phyloP scores from a whole-genome alignment of 2,329 filamentous ascomycete species.

The Fusarium fracticaudum region DNA sequence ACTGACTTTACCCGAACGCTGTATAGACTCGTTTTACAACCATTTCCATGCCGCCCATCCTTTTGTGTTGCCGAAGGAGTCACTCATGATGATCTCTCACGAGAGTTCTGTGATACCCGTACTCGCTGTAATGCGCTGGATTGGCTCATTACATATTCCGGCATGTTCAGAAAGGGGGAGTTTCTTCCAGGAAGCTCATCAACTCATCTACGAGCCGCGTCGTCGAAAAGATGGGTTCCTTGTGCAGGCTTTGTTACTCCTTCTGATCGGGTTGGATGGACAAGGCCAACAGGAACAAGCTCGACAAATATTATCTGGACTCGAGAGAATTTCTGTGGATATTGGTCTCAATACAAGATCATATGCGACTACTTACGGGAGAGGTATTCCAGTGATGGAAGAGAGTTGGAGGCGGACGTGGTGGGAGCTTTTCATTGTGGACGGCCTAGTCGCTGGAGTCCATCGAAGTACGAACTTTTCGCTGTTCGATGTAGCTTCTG shows the following conservation, averaged over 20 bases:
- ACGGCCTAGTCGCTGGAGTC: conserved; percentile 85
- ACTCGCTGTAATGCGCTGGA: conserved; percentile 64
- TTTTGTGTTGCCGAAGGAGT: conserved; percentile 64
- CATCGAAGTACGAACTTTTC: conserved; percentile 76
- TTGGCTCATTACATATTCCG: conserved; percentile 66
- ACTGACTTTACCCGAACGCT: conserved; percentile 59
- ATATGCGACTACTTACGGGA: conserved; percentile 72
- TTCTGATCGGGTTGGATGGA: conserved; percentile 82
- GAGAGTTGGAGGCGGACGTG: conserved; percentile 90
- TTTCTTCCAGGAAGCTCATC: conserved; percentile 68
- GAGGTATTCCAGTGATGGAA: conserved; percentile 73
- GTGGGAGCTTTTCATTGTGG: conserved; percentile 86
- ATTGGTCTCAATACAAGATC: conserved; percentile 77
- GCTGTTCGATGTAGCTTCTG: conserved; percentile 72
- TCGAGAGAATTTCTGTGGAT: conserved; percentile 77
- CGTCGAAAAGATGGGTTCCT: conserved; percentile 67
- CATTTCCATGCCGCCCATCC: conserved; percentile 68
- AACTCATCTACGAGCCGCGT: conserved; percentile 58
- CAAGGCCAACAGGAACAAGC: conserved; percentile 76
- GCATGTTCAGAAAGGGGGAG: conserved; percentile 56
- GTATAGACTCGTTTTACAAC: conserved; percentile 67
- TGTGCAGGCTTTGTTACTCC: conserved; percentile 81
- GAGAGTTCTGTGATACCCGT: conserved; percentile 60
- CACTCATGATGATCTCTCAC: conserved; percentile 59
- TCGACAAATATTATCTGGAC: conserved; percentile 71